These are phyloP conservation scores for Aureobasidium lini DNA, from an alignment of 2,329 filamentous ascomycete species.

Conservation along the genomic window DNA sequence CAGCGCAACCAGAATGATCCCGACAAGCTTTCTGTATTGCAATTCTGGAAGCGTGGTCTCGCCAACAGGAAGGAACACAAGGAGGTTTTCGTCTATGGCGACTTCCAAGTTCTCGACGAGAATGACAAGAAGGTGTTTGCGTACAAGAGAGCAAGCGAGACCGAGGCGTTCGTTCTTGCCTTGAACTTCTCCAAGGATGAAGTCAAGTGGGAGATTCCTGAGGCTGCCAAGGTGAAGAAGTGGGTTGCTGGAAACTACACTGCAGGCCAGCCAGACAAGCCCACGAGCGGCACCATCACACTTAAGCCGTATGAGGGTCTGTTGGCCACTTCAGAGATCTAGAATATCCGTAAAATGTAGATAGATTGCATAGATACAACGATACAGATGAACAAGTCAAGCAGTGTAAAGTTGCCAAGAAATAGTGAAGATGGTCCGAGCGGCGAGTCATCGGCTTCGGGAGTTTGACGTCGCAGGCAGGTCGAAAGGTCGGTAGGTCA, in stretches of 20 bases:
- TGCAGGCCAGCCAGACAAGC: constrained; percentile 22
- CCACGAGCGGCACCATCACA: constrained; percentile 21
- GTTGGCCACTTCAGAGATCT: constrained; percentile 19
- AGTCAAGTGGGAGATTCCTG: constrained; percentile 29
- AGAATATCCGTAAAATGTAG: neutral
- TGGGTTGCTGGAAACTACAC: constrained; percentile 30
- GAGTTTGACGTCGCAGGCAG: neutral
- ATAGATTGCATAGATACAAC: neutral
- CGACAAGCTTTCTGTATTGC: constrained; percentile 42
- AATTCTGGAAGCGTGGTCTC: constrained; percentile 55
- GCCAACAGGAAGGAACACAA: constrained; percentile 48
- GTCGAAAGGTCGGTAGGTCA: neutral
- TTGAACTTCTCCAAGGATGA: constrained; percentile 29
- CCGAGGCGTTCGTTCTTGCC: constrained; percentile 27
- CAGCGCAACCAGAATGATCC: constrained; percentile 31
- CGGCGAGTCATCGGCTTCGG: neutral
- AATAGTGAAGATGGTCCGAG: neutral
- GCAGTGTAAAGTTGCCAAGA: neutral
- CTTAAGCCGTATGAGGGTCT: constrained; percentile 29
- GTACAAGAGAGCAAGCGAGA: constrained; percentile 26
- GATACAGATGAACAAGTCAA: neutral
- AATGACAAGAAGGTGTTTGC: constrained; percentile 52
- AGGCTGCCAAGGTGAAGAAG: constrained; percentile 25
- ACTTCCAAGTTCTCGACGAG: constrained; percentile 46
- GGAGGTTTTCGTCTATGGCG: constrained; percentile 55